phyloP scores from a whole-genome alignment of 1,284 basidiomycete species.

The Ustilago loliicola region DNA sequence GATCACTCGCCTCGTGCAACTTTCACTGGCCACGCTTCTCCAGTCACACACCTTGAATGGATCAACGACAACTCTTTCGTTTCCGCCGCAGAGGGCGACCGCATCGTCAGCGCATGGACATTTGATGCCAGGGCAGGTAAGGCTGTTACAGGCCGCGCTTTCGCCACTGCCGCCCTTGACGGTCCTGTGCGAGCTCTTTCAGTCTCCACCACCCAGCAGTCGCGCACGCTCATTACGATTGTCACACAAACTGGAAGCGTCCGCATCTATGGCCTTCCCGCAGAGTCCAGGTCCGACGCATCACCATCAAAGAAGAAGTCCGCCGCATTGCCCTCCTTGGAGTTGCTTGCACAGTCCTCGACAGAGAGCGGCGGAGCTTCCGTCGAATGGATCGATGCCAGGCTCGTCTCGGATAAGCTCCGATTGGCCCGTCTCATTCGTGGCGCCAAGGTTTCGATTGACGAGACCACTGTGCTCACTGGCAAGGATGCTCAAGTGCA shows the following conservation, averaged over 20 bases:
- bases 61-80: constrained; percentile 73
- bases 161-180: constrained; percentile 70
- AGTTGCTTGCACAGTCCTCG: constrained; percentile 28
- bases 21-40: constrained; percentile 63
- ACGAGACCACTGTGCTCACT: constrained; percentile 44
- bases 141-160: constrained; percentile 35
- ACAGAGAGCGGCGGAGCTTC: constrained; percentile 23
- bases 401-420: constrained; percentile 43
- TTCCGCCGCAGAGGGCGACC: constrained; percentile 81
- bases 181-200: constrained; percentile 68
- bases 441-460: constrained; percentile 62
- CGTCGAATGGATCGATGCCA: constrained; percentile 51
- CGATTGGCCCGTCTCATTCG: constrained; percentile 59
- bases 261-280: constrained; percentile 59
- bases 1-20: constrained; percentile 26
- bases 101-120: constrained; percentile 79
- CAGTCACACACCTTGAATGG: constrained; percentile 63
- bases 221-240: constrained; percentile 68
- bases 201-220: constrained; percentile 55
- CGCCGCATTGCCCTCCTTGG: constrained; percentile 47
- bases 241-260: constrained; percentile 69
- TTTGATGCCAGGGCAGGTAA: constrained; percentile 66
- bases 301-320: constrained; percentile 49
- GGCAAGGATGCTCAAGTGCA: constrained; percentile 39
- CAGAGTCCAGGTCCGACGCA: constrained; percentile 42